Evolutionary conservation across 2,329 filamentous ascomycete species (phyloP).

Genomic region (Phialemoniopsis sp.): DNA sequence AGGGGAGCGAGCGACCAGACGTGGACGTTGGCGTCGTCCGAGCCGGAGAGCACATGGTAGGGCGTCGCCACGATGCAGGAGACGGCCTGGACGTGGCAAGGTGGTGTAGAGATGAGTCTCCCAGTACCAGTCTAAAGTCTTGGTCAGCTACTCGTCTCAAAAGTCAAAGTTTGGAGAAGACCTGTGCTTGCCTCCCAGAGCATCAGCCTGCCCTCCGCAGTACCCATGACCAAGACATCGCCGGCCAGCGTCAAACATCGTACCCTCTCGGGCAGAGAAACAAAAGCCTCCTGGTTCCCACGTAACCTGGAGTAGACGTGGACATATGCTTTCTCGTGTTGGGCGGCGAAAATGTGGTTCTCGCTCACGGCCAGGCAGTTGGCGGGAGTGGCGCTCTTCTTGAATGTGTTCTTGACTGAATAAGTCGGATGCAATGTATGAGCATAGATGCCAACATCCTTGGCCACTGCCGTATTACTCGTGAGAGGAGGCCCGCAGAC

Average conservation of each 20-base stretch:
- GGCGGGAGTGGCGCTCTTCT: conserved; percentile 80
- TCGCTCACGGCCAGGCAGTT: conserved; percentile 77
- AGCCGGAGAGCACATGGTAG: conserved; percentile 72
- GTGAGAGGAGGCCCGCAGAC: conserved; percentile 53
- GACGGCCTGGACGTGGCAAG: conserved; percentile 76
- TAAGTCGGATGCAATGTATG: conserved; percentile 77
- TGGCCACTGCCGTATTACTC: conserved; percentile 59
- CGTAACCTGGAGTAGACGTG: conserved; percentile 86
- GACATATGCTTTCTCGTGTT: conserved; percentile 85
- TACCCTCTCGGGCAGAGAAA: conserved; percentile 86
- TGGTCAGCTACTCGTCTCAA: conserved; percentile 15
- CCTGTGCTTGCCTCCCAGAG: conserved; percentile 78
- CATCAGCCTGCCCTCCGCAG: conserved; percentile 78
- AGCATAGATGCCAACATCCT: conserved; percentile 84
- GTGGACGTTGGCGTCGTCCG: conserved; percentile 83
- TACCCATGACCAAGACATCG: conserved; percentile 74
- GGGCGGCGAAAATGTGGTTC: conserved; percentile 86
- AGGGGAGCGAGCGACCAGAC: conserved; percentile 83
- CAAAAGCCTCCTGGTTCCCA: conserved; percentile 81
- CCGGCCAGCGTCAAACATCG: conserved; percentile 70
- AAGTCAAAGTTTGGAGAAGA: background rate
- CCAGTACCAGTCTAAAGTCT: conserved; percentile 63
- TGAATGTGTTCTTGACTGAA: conserved; percentile 74
- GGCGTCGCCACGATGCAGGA: conserved; percentile 70
- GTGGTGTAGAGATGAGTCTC: conserved; percentile 69